Evolutionary conservation across 495 filamentous ascomycete species (phyloP), one percentile per base, ranked within the genome.

Genomic region (Hypomontagnella submonticulosa): DNA sequence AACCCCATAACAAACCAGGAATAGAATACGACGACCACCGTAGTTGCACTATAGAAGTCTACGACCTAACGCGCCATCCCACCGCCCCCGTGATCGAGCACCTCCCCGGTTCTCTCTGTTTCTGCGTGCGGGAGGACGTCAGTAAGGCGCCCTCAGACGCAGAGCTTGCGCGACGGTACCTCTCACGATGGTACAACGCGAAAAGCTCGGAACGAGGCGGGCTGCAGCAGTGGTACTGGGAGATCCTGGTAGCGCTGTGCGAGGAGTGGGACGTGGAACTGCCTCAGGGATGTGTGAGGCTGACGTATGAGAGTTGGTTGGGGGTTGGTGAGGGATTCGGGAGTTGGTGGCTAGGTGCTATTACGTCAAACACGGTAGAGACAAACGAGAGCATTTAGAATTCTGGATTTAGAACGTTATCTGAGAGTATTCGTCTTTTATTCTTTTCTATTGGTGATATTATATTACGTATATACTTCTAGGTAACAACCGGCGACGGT

Each of bases 401-500:
- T 27, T n/a, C n/a, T n/a, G n/a, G n/a, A n/a, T n/a, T n/a, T n/a
- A n/a, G n/a, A n/a, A n/a, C n/a, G n/a, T n/a, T n/a, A n/a, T n/a
- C n/a, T n/a, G n/a, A n/a, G n/a, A n/a, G n/a, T n/a, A 27, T 27
- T 2, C 2, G 2, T 27, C 3, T 40, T 40, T 40, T 15, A 40
- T 47, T 43, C 9, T 40, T 49, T n/a, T 27, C 41, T 49, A 32
- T 49, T 34, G 36, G 33, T 51, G 36, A 42, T 51, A 34, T 60
- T 60, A 60, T 47, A 44, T 44, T 60, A 60, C 27, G 3, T 58
- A 34, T 36, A 48, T 20, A 42, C 12, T 23, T 47, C 36, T 42
- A 43, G 36, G 34, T 40, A 19, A 2, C 23, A 3, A 6, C 23
- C 13, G 36, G 15, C 30, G 15, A 37, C 6, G 20, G n/a, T 33